Evolutionary conservation across 805 yeast genomes (phyloP), one percentile per base, ranked within the genome.

Genomic region (Sungouiella thailandica): DNA sequence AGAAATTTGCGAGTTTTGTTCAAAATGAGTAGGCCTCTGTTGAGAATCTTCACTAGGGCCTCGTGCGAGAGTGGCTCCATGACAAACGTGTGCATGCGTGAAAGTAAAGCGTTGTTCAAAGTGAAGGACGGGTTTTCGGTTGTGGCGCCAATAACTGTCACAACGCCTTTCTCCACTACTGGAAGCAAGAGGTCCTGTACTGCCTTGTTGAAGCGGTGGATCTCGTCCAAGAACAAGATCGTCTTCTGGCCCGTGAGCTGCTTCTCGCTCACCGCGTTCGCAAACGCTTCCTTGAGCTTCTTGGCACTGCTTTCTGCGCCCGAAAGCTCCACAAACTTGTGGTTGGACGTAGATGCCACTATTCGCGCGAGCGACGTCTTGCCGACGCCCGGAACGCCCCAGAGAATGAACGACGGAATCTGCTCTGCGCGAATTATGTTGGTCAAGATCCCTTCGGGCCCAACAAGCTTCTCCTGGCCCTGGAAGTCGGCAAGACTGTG

Each of bases 71-170:
- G 44, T 0, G 67, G 61, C 25, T 66, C 68, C 71, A 66, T 63
- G 11, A 60, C 57, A 44, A 66, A 66, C 1, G 70, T 63, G 45
- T 65, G 70, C 67, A 65, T 59, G 36, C 72, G 41, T 7, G 71
- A 66, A 23, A 66, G 55, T 17, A 66, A 50, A 0, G 72, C 71
- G 40, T 62, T 63, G 37, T 64, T 66, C 19, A 66, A 41, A 1
- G 62, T 60, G 40, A 66, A 66, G 1, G 71, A 64, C 1, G 72
- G 72, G 53, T 93, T 93, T 53, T 93, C 98, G 1, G 72, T 66
- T 18, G 72, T 66, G 6, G 72, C 72, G 0, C 71, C 72, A 14
- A 66, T 55, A 2, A 66, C 60, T 0, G 68, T 64, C 3, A 62
- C 53, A 1, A 46, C 30, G 0, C 72, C 72, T 24, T 57, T 58